A percentile compares a stretch with the other conserved stretches of the same genome.
These are phyloP conservation scores for Candida corydali DNA, from an alignment of 805 yeast species.

Conservation along the genomic window DNA sequence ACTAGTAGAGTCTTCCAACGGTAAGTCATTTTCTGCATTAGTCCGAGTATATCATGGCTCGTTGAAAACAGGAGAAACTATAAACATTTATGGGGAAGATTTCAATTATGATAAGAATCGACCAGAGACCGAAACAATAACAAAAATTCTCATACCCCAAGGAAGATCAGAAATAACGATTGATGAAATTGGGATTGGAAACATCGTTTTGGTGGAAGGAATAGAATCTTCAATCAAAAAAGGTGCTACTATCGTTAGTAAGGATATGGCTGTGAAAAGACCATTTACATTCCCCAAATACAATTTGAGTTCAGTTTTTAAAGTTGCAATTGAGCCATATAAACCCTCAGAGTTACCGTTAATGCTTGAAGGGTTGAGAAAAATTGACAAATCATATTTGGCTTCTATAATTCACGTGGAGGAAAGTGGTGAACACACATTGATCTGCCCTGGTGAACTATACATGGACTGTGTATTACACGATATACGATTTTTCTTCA, in stretches of 20 bases:
- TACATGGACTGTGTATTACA: constrained; percentile 79
- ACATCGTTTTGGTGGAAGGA: constrained; percentile 62
- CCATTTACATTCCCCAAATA: constrained; percentile 39
- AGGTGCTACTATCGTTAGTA: constrained; percentile 48
- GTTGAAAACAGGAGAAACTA: constrained; percentile 41
- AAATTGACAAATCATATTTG: constrained; percentile 58
- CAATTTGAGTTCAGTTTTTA: constrained; percentile 58
- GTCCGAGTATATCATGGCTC: constrained; percentile 64
- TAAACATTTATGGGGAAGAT: constrained; percentile 56
- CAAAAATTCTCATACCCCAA: constrained; percentile 51
- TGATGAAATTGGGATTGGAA: constrained; percentile 55
- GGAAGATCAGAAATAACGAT: constrained; percentile 66
- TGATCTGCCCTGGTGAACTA: constrained; percentile 82
- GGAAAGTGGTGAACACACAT: constrained; percentile 82
- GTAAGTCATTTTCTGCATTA: constrained; percentile 49
- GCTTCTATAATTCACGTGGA: constrained; percentile 70
- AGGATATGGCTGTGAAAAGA: constrained; percentile 14
- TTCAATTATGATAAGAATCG: constrained; percentile 53
- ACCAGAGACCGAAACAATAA: constrained; percentile 35
- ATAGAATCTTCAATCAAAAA: constrained; percentile 54
- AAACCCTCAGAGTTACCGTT: constrained; percentile 75
- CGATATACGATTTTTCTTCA: constrained; percentile 63
- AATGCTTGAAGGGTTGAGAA: constrained; percentile 65
- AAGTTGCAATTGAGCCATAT: constrained; percentile 79
- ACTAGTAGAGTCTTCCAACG: constrained; percentile 52